phyloP scores from a whole-genome alignment of 495 filamentous ascomycete genomes.

The Hypoxylon crocopeplum region DNA sequence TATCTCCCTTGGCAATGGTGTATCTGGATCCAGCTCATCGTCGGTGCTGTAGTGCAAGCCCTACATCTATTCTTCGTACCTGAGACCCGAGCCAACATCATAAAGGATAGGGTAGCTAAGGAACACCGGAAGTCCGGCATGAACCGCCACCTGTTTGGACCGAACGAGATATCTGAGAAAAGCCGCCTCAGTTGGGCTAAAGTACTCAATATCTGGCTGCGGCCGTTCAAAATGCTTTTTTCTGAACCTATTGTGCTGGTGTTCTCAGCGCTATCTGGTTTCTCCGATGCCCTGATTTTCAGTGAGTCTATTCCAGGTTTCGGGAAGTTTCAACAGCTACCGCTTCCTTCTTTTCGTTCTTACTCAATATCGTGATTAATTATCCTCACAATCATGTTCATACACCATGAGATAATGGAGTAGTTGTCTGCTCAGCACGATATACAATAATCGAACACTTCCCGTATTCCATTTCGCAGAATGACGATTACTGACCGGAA shows the following conservation, averaged over 20 bases:
- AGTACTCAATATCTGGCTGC: constrained; percentile 61
- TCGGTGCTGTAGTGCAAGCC: constrained; percentile 53
- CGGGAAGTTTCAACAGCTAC: not conserved
- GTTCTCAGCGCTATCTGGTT: constrained; percentile 64
- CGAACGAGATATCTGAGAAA: constrained; percentile 58
- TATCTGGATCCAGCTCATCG: constrained; percentile 31
- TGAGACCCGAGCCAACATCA: constrained; percentile 54
- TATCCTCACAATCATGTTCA: no score
- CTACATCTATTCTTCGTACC: constrained; percentile 60
- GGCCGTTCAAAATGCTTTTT: constrained; percentile 68
- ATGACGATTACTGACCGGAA: not conserved
- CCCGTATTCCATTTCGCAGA: no score
- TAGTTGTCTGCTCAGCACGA: no score
- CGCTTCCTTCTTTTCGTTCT: no score
- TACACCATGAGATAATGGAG: no score
- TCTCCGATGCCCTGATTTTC: constrained; percentile 67
- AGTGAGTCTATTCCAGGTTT: constrained; percentile 37
- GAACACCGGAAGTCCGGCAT: constrained; percentile 55
- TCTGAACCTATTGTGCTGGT: constrained; percentile 67
- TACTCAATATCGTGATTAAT: no score
- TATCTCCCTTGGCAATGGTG: constrained; percentile 43
- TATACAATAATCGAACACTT: no score
- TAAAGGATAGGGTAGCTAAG: constrained; percentile 68
- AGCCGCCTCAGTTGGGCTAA: constrained; percentile 57
- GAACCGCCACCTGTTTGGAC: constrained; percentile 60